phyloP scores from a whole-genome alignment of 306 rosid species.

The Fragaria nilgerrensis region DNA sequence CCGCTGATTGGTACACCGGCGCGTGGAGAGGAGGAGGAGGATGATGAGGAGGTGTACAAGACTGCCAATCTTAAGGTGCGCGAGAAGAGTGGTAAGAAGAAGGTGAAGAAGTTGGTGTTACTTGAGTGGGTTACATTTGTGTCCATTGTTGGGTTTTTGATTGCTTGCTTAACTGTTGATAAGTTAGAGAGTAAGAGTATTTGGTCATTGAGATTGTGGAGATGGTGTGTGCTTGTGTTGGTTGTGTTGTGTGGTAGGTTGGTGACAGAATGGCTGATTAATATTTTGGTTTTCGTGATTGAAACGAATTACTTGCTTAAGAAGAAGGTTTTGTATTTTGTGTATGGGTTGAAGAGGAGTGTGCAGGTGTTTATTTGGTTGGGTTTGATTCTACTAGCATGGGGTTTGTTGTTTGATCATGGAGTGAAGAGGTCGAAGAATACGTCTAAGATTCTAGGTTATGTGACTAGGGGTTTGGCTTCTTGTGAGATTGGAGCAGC shows the following conservation, averaged over 20 bases:
- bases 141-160: conserved; percentile 40
- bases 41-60: conserved; percentile 65
- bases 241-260: conserved; percentile 69
- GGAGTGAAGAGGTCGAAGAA: conserved; percentile 42
- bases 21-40: conserved; percentile 60
- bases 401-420: conserved; percentile 54
- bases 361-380: conserved; percentile 72
- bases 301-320: conserved; percentile 69
- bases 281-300: conserved; percentile 56
- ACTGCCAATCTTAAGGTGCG: conserved; percentile 56
- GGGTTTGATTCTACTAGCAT: conserved; percentile 61
- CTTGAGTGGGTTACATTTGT: conserved; percentile 52
- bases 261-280: conserved; percentile 64
- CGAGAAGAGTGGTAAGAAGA: conserved; percentile 37
- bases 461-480: conserved; percentile 60
- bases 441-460: conserved; percentile 37
- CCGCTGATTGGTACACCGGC: conserved; percentile 43
- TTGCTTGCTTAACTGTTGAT: conserved; percentile 40
- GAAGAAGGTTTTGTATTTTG: conserved; percentile 81
- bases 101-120: conserved; percentile 20
- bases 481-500: conserved; percentile 61
- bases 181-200: conserved; percentile 26
- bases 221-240: conserved; percentile 60
- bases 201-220: conserved; percentile 70
- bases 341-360: conserved; percentile 68